Evolutionary conservation across 2,329 filamentous ascomycete species (phyloP), one percentile per base, ranked within the genome.

Genomic region (Dryadomyces sulphureus): DNA sequence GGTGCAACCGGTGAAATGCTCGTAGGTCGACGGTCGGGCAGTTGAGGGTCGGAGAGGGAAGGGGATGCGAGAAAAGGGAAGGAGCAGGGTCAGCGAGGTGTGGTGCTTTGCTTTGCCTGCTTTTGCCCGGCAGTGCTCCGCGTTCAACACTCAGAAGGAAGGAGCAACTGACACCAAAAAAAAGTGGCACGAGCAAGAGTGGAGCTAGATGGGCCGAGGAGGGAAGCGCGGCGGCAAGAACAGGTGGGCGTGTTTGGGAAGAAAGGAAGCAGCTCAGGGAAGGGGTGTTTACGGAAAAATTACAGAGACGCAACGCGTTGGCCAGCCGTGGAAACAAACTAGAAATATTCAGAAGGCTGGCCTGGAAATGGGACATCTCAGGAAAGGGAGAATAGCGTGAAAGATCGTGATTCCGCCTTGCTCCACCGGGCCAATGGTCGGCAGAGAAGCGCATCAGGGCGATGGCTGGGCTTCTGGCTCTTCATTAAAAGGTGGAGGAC

Each of bases 401-500:
- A 21, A 11, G 20, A 8, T 19, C 20, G 41, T 43, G 41, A 43
- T 43, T 17, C 41, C 30, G 27, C 20, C 30, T 24, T 16, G 24
- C 30, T 20, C 38, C 25, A 17, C 7, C 30, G 2, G 40, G 4
- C 41, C 41, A 43, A 43, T 43, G 12, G 14, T 3, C n/a, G 19
- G 24, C 30, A 16, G n/a, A 11, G 11, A 42, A 32, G 4, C 40
- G 17, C 14, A n/a, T 24, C 19, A 17, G 8, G 27, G 41, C 20
- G 11, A 35, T 43, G 17, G 30, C 25, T 27, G 25, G 25, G 6
- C 25, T 27, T 7, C 19, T 43, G 25, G 6, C 25, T 27, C 12
- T n/a, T 43, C 41, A 43, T 43, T 43, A 43, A 34, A 41, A n/a
- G 25, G 24, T 41, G 40, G 24, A 32, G 25, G 39, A 25, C 20